These are phyloP conservation scores for Abrus pulchellus DNA, from an alignment of 306 rosid species.

Conservation along the genomic window DNA sequence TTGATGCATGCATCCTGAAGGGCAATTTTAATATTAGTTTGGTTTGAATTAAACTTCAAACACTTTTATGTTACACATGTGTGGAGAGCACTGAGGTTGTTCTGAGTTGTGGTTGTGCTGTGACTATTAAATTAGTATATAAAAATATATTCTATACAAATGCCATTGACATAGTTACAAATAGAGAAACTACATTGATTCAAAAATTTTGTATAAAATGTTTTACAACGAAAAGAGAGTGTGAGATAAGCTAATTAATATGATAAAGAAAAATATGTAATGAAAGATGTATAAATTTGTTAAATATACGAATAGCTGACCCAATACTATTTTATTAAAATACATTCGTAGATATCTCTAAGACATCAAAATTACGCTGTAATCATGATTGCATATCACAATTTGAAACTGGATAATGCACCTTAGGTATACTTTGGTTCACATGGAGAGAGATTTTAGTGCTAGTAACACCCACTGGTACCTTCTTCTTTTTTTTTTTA, in stretches of 20 bases:
- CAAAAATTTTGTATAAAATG: too few species aligned
- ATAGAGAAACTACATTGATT: too few species aligned
- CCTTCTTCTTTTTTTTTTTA: too few species aligned
- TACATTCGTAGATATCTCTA: not conserved
- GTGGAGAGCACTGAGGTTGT: not conserved
- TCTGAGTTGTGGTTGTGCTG: not conserved
- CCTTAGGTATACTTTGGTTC: not conserved
- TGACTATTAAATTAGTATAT: not conserved
- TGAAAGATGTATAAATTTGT: too few species aligned
- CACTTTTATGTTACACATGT: not conserved
- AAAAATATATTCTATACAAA: not conserved
- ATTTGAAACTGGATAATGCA: not conserved
- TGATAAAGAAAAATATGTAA: too few species aligned
- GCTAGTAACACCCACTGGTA: too few species aligned
- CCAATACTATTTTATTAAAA: not conserved
- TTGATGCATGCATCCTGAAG: constrained; percentile 44
- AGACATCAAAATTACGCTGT: not conserved
- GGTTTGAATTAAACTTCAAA: constrained; percentile 2
- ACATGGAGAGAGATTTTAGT: not conserved
- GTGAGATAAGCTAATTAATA: too few species aligned
- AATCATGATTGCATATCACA: not conserved
- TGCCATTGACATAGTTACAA: not conserved
- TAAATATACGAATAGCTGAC: too few species aligned
- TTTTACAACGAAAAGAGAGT: too few species aligned
- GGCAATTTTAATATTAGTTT: constrained; percentile 29